Conservation (phyloP, 495 filamentous ascomycete genomes). For the Usnea hakonensis region DNA sequence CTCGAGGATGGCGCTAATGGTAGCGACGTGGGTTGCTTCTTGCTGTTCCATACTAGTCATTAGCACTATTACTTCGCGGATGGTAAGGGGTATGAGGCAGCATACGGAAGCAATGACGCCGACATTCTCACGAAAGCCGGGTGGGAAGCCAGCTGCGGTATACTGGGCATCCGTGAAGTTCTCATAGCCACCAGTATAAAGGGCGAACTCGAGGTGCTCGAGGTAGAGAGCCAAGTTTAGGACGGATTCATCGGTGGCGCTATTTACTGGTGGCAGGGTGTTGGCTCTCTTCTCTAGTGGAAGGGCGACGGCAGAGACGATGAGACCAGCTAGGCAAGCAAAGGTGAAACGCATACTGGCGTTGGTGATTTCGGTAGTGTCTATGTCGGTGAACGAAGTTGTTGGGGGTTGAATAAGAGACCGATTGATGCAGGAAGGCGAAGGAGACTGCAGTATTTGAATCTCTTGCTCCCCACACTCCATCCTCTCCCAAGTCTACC, state of each 20-base stretch:
- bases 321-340: slow-evolving; percentile 11
- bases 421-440: slow-evolving; percentile 1
- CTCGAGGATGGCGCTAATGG: slow-evolving; percentile 24
- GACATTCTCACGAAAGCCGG: slow-evolving; percentile 29
- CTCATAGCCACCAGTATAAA: slow-evolving; percentile 25
- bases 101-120: slow-evolving; percentile 24
- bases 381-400: background rate
- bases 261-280: slow-evolving; percentile 20
- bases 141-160: slow-evolving; percentile 23
- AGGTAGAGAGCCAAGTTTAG: slow-evolving; percentile 27
- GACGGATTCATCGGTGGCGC: slow-evolving; percentile 19
- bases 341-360: slow-evolving; percentile 19
- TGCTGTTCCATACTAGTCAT: slow-evolving; percentile 13
- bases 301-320: slow-evolving; percentile 6
- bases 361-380: background rate
- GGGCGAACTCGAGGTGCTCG: slow-evolving; percentile 24
- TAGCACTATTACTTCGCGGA: background rate
- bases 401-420: background rate
- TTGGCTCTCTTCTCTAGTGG: slow-evolving; percentile 23
- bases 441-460: background rate
- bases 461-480: background rate
- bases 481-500: background rate
- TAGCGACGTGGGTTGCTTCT: slow-evolving; percentile 22
- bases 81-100: background rate
- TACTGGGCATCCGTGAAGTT: slow-evolving; percentile 27